Base-by-base conservation (phyloP, 2,329 filamentous ascomycete species). In the Alternaria gaisen region DNA sequence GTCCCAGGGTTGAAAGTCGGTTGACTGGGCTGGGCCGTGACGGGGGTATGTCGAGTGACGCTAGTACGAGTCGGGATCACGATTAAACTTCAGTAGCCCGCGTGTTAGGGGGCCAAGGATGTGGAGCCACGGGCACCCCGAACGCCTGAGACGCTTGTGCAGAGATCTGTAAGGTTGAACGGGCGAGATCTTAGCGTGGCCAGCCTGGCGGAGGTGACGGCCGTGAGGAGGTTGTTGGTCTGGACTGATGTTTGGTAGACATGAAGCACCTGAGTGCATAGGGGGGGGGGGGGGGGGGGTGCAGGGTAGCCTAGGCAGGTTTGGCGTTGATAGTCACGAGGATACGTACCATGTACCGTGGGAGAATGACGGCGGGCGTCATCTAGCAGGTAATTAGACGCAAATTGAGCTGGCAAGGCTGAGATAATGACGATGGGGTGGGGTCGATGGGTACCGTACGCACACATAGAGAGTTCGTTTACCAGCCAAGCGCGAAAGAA, bases 1-100 rank as follows among this genome's bases (percentile, higher is more conserved):
- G 72, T 60, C 63, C 64, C 64, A 69, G 59, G 63, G 57, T 57
- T 36, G 32, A 65, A 65, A 67, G 67, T 60, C 56, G 68, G 40
- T 47, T 55, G 52, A 20, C 30, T 50, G 64, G 63, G 57, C 59
- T 67, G 65, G 66, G 66, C 36, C n/a, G 36, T 18, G 36, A 40
- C 36, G 18, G 18, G 63, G 65, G 61, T 46, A 54, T 28, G 46
- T 28, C 24, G 32, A 26, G 30, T 36, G 40, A 48, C 56, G 66
- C 69, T 63, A 69, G 50, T 46, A 51, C 40, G 47, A 57, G 61
- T 56, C 64, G 63, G 71, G 72, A 68, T 71, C 65, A 67, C 66
- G 64, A 40, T 67, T 69, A 65, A 69, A 72, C 61, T 62, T 70
- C 69, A 70, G 66, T 66, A 72, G 66, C 36, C 58, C 58, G 69